These are phyloP conservation scores for Trichoderma afroharzianum DNA, from an alignment of 2,329 filamentous ascomycete genomes.

Conservation along the genomic window DNA sequence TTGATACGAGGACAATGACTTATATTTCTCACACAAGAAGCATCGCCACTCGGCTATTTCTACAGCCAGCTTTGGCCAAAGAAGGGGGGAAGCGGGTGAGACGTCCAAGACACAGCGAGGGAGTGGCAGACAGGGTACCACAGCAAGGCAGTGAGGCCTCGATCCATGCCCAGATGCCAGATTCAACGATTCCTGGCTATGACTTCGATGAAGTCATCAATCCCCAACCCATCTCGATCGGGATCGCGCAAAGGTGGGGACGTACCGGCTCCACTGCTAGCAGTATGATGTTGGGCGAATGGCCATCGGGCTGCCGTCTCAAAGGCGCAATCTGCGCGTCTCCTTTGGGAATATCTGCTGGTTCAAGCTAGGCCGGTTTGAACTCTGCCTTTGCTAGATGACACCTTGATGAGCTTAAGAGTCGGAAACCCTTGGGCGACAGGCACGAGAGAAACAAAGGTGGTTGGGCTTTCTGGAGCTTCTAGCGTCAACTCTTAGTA, in stretches of 20 bases:
- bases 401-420: background rate
- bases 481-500: background rate
- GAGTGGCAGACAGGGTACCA: background rate
- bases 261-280: background rate
- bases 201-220: conserved; percentile 17
- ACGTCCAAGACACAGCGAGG: background rate
- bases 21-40: background rate
- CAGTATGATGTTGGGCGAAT: background rate
- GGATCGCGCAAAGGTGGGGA: conserved; percentile 4
- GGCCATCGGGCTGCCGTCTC: conserved; percentile 4
- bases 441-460: background rate
- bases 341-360: background rate
- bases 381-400: background rate
- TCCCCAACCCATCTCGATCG: conserved; percentile 7
- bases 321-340: background rate
- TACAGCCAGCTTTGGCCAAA: background rate
- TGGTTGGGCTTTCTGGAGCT: background rate
- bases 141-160: background rate
- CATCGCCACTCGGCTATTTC: background rate
- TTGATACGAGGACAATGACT: background rate
- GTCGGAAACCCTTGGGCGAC: background rate
- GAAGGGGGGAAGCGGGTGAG: conserved; percentile 2
- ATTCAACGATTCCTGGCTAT: conserved; percentile 9
- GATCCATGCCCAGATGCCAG: conserved; percentile 13
- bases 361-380: background rate